phyloP scores from a whole-genome alignment of 805 yeast genomes.

The Yarrowia keelungensis region DNA sequence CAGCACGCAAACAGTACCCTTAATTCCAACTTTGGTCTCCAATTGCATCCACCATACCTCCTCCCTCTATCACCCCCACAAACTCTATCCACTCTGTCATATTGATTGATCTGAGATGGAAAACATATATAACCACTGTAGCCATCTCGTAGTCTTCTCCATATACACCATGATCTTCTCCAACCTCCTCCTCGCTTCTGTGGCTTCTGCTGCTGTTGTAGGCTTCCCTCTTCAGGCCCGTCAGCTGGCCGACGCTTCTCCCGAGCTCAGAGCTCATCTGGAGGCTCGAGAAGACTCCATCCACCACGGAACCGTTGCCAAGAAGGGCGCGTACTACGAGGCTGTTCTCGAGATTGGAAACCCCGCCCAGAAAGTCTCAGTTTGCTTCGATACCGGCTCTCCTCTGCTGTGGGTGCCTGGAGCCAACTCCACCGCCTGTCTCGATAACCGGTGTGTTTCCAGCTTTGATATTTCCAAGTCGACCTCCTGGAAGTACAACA shows the following conservation, averaged over 20 bases:
- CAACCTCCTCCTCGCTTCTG: slow-evolving; percentile 3
- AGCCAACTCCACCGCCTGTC: background rate
- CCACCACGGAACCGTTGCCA: background rate
- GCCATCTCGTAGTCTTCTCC: too few species aligned
- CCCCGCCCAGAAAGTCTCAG: background rate
- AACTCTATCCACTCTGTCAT: too few species aligned
- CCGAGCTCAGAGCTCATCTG: background rate
- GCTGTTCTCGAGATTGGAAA: background rate
- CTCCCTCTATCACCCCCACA: too few species aligned
- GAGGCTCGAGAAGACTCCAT: background rate
- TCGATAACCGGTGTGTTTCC: background rate
- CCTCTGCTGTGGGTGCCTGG: slow-evolving; percentile 3
- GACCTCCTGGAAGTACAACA: background rate
- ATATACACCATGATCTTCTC: background rate
- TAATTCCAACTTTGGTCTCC: too few species aligned
- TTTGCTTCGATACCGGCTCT: slow-evolving; percentile 4
- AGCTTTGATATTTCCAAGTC: background rate
- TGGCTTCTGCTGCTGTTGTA: slow-evolving; percentile 4
- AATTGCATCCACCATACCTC: too few species aligned
- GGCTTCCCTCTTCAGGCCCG: background rate
- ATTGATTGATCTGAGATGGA: too few species aligned
- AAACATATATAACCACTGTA: too few species aligned
- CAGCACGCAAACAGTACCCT: too few species aligned
- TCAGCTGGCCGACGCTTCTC: background rate
- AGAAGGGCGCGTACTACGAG: background rate